Evolutionary conservation across 805 yeast species (phyloP), one percentile per base, ranked within the genome.

Genomic region (Kluyveromyces nonfermentans): DNA sequence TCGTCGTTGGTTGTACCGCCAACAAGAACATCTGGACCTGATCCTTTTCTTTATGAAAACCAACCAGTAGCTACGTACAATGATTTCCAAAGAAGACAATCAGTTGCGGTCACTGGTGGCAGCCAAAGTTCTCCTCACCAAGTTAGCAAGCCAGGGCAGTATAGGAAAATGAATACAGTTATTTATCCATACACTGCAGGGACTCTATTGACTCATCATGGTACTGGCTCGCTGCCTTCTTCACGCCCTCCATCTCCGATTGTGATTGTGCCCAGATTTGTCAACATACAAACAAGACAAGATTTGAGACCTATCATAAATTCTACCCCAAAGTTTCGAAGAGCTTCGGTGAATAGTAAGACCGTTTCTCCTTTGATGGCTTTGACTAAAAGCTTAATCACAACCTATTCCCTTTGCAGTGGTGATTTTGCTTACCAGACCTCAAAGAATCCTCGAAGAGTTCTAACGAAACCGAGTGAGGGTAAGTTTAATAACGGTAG

Each of bases 381-480:
- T 0, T 68, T 90, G 46, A 85, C 96, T 0, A 74, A 80, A 4
- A 78, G 84, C 39, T 67, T 93, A 41, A 74, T 90, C 1, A 78
- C 88, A 17, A 82, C 96, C 0, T 93, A 85, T 62, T 70, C 84
- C 8, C 74, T 90, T 44, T 90, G 97, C 64, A 84, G 87, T 47
- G 86, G 97, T 0, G 74, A 71, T 31, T 93, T 87, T 64, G 80
- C 80, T 49, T 93, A 93, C 62, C 82, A 82, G 51, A 77, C 86
- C 15, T 74, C 87, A 2, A 80, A 86, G 46, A 93, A 93, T 59
- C 99, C 98, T 3, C 78, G 86, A 48, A 70, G 98, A 44, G 96
- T 88, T 2, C 68, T 93, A 35, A 94, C 98, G 0, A 90, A 93
- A 60, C 97, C 97, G 2, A 78, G 80, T 60, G 94, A 87, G 55